Evolutionary conservation across 2,329 filamentous ascomycete genomes (phyloP).

Genomic region (Paraphoma sp.): DNA sequence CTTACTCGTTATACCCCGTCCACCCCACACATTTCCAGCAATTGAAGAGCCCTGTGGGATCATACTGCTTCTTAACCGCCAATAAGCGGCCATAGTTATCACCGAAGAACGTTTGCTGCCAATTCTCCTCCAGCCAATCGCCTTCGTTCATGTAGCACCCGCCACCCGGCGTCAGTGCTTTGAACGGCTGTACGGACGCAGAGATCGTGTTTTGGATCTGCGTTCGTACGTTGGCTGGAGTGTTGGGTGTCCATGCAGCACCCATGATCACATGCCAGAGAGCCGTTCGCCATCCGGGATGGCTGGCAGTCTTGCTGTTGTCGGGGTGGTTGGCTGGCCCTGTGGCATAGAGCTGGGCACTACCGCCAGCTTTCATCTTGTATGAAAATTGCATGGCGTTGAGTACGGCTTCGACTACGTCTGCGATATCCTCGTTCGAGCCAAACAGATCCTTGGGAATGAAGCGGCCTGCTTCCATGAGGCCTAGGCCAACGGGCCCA

Average conservation of each 20-base stretch:
- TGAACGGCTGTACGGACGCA: conserved; percentile 38
- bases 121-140: conserved; percentile 44
- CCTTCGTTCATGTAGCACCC: conserved; percentile 47
- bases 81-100: conserved; percentile 37
- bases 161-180: conserved; percentile 42
- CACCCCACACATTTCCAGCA: conserved; percentile 48
- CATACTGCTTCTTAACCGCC: conserved; percentile 37
- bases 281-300: conserved; percentile 40
- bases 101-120: conserved; percentile 45
- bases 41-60: conserved; percentile 42
- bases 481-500: conserved; percentile 42
- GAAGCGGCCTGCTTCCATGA: conserved; percentile 43
- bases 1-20: conserved; percentile 43
- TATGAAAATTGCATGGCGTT: conserved; percentile 41
- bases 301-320: conserved; percentile 38
- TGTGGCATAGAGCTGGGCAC: conserved; percentile 45
- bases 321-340: conserved; percentile 42
- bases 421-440: conserved; percentile 21
- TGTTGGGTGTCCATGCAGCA: conserved; percentile 35
- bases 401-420: conserved; percentile 39
- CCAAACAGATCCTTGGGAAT: conserved; percentile 39
- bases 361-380: conserved; percentile 32
- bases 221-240: conserved; percentile 18
- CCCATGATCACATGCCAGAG: conserved; percentile 46
- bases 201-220: conserved; percentile 41